Conservation (phyloP, 768 basidiomycete genomes). For the Russula foetens region DNA sequence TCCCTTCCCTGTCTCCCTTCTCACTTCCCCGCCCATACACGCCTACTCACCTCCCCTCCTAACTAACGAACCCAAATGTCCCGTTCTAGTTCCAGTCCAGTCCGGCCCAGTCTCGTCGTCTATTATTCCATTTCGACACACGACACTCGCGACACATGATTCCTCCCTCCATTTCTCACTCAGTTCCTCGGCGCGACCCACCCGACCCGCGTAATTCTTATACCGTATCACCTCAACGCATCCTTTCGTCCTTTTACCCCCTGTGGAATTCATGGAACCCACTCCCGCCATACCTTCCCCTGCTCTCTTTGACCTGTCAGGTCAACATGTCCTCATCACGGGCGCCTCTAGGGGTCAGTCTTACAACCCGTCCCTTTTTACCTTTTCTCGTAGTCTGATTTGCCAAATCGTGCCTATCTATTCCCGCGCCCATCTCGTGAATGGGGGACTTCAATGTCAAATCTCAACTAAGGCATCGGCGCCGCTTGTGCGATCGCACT, state of each 20-base stretch:
- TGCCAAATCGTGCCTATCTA: conserved; percentile 1
- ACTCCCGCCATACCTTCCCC: conserved; percentile 42
- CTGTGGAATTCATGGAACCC: conserved; percentile 38
- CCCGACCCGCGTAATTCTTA: conserved; percentile 5
- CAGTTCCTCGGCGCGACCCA: conserved; percentile 1
- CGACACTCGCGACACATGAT: background rate
- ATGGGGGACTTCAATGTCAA: background rate
- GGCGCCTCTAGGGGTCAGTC: conserved; percentile 67
- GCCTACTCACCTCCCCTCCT: background rate
- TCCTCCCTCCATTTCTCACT: no score
- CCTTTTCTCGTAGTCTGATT: background rate
- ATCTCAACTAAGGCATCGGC: conserved; percentile 38
- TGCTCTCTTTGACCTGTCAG: conserved; percentile 58
- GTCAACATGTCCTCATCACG: conserved; percentile 68
- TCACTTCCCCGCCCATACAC: background rate
- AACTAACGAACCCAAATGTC: no score
- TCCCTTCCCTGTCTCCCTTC: background rate
- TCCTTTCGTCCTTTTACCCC: background rate
- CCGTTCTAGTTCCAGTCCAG: background rate
- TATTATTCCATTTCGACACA: background rate
- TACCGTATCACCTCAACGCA: background rate
- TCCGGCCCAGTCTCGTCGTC: background rate
- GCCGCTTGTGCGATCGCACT: conserved; percentile 47
- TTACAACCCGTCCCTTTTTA: background rate
- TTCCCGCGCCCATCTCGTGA: background rate